These are phyloP conservation scores for Lecanosticta acicola DNA, from an alignment of 2,329 filamentous ascomycete genomes.

Conservation along the genomic window DNA sequence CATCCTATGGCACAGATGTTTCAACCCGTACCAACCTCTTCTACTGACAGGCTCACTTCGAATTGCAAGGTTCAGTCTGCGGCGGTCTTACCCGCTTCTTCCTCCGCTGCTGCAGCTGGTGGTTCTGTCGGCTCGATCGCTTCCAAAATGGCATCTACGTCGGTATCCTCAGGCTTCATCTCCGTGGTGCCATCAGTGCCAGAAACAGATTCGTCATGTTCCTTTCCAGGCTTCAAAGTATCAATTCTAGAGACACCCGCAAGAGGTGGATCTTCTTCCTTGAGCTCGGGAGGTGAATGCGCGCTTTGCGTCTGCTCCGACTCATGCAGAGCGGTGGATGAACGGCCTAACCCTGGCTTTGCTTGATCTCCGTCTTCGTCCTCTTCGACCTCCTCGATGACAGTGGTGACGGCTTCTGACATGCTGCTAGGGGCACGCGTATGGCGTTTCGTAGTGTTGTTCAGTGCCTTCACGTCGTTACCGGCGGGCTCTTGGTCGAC, in stretches of 20 bases:
- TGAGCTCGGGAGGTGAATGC: neutral
- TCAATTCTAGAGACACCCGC: neutral
- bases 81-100: constrained; percentile 34
- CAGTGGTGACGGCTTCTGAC: constrained; percentile 67
- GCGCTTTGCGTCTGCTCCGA: constrained; percentile 8
- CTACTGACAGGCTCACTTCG: no score
- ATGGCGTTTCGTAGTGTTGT: constrained; percentile 73
- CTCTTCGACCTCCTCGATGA: constrained; percentile 73
- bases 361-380: constrained; percentile 23
- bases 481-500: constrained; percentile 30
- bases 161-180: neutral
- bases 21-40: no score
- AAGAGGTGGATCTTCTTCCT: constrained; percentile 1
- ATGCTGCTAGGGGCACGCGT: constrained; percentile 76
- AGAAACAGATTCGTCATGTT: constrained; percentile 15
- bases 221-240: constrained; percentile 4
- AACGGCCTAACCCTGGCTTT: constrained; percentile 24
- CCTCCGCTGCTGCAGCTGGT: constrained; percentile 28
- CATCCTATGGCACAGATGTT: no score
- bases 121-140: constrained; percentile 12
- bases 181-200: constrained; percentile 19
- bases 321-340: constrained; percentile 21
- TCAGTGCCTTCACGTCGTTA: constrained; percentile 47
- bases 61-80: constrained; percentile 18
- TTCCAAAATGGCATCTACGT: constrained; percentile 17